Percentiles rank a stretch among this genome's conserved stretches.
Conservation (phyloP, 2,329 filamentous ascomycete genomes). For the Pyrenochaeta sp. region DNA sequence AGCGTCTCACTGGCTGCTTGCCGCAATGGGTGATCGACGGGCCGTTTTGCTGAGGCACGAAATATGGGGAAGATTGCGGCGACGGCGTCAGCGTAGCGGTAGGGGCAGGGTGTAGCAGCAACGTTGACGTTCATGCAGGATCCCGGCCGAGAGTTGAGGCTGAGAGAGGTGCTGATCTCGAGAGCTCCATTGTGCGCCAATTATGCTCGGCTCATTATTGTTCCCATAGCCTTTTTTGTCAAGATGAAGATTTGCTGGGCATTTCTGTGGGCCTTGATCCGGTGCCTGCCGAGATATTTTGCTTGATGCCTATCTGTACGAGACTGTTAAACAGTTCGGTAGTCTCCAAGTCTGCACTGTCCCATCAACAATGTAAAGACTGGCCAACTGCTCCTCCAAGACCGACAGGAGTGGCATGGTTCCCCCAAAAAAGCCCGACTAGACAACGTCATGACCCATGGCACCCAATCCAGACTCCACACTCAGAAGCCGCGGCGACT, state of each 20-base stretch:
- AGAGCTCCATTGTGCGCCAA: conserved; percentile 1
- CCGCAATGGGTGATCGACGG: neutral
- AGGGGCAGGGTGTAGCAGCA: neutral
- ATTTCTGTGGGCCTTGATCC: conserved; percentile 24
- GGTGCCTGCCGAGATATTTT: conserved; percentile 18
- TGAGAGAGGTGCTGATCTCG: no score
- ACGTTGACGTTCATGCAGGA: conserved; percentile 9
- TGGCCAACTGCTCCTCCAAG: no score
- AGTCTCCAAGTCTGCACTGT: neutral
- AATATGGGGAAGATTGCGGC: neutral
- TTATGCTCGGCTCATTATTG: conserved; percentile 10
- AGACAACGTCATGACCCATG: no score
- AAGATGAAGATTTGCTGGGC: conserved; percentile 17
- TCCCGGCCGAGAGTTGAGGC: no score
- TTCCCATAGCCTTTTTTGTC: no score
- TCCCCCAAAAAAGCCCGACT: no score
- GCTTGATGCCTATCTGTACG: neutral
- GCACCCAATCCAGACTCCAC: no score
- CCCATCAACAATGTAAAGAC: no score
- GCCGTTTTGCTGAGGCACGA: neutral
- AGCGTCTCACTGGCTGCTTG: neutral
- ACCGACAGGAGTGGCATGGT: no score
- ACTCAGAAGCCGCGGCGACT: conserved; percentile 14
- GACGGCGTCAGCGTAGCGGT: neutral
- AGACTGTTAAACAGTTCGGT: neutral